A percentile compares a stretch with the other conserved stretches of the same genome.
phyloP scores from a whole-genome alignment of 2,329 filamentous ascomycete species.

The Colletotrichum navitas region DNA sequence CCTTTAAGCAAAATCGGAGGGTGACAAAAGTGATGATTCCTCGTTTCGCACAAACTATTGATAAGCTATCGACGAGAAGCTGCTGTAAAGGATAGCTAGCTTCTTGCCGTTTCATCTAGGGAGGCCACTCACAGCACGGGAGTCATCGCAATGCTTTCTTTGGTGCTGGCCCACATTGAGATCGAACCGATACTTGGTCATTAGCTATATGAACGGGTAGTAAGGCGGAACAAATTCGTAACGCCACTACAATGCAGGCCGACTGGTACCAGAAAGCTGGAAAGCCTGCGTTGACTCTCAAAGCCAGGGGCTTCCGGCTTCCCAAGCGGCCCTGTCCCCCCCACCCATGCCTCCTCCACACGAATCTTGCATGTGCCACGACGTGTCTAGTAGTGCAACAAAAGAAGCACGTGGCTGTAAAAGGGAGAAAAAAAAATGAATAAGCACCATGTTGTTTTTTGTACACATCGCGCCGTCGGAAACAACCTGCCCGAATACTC shows the following conservation, averaged over 20 bases:
- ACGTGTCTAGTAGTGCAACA: slow-evolving; percentile 25
- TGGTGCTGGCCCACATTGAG: not conserved
- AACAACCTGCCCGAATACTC: slow-evolving; percentile 32
- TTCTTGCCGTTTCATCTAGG: not conserved
- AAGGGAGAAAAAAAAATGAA: not conserved
- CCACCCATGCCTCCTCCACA: slow-evolving; percentile 12
- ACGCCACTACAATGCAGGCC: slow-evolving; percentile 25
- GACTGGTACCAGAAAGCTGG: slow-evolving; percentile 11
- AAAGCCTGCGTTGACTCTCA: slow-evolving; percentile 28
- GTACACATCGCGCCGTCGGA: slow-evolving; percentile 21
- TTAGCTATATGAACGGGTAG: not conserved
- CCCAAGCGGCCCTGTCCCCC: slow-evolving; percentile 20
- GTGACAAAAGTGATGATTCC: too few species aligned
- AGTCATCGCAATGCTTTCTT: not conserved
- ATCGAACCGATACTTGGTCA: too few species aligned
- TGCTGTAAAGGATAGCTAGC: not conserved
- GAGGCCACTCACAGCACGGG: not conserved
- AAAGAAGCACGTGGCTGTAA: slow-evolving; percentile 3
- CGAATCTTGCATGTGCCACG: slow-evolving; percentile 16
- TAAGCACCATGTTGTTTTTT: slow-evolving; percentile 4
- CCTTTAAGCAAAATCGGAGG: not conserved
- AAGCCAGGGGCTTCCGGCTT: slow-evolving; percentile 16
- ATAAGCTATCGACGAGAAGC: not conserved
- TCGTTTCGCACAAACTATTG: not conserved
- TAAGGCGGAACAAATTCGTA: slow-evolving; percentile 17